These are phyloP conservation scores for Takakia lepidozioides DNA, from an alignment of 225 moss, liverwort and hornwort species.

Conservation along the genomic window DNA sequence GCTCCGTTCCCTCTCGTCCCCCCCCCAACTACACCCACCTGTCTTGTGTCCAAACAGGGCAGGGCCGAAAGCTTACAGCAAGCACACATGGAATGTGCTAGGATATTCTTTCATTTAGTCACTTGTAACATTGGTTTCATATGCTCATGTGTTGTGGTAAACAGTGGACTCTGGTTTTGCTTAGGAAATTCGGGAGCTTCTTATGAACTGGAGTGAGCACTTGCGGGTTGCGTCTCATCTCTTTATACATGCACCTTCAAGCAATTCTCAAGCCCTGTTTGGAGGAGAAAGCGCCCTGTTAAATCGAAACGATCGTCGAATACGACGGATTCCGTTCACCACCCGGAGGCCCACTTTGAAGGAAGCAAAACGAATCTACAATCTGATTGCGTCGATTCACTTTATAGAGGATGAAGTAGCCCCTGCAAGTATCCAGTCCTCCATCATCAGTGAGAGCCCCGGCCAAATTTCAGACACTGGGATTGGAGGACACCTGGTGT, in stretches of 20 bases:
- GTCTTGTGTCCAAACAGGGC: no score
- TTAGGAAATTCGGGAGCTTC: slow-evolving; percentile 87
- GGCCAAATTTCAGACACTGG: slow-evolving; percentile 21
- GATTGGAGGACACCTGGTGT: slow-evolving; percentile 12
- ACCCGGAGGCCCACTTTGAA: slow-evolving; percentile 88
- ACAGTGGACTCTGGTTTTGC: slow-evolving; percentile 20
- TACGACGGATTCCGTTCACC: slow-evolving; percentile 87
- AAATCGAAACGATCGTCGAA: slow-evolving; percentile 64
- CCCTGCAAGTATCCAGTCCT: slow-evolving; percentile 15
- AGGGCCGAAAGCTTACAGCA: no score
- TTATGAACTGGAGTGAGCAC: slow-evolving; percentile 66
- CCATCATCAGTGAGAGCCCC: slow-evolving; percentile 10
- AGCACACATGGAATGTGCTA: no score
- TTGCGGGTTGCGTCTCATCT: slow-evolving; percentile 79
- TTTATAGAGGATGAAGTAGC: slow-evolving; percentile 28
- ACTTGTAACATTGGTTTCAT: slow-evolving; percentile 1
- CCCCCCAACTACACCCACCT: no score
- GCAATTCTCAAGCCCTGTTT: slow-evolving; percentile 81
- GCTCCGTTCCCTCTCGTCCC: no score
- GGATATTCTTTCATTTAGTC: no score
- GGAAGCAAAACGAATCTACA: slow-evolving; percentile 84
- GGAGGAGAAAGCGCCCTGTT: slow-evolving; percentile 71
- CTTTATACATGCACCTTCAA: slow-evolving; percentile 92
- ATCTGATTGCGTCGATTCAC: slow-evolving; percentile 52
- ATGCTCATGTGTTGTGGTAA: slow-evolving; percentile 37